A percentile compares a stretch with the other conserved stretches of the same genome.
Conservation (phyloP, 2,329 filamentous ascomycete genomes). For the Botryotinia calthae region DNA sequence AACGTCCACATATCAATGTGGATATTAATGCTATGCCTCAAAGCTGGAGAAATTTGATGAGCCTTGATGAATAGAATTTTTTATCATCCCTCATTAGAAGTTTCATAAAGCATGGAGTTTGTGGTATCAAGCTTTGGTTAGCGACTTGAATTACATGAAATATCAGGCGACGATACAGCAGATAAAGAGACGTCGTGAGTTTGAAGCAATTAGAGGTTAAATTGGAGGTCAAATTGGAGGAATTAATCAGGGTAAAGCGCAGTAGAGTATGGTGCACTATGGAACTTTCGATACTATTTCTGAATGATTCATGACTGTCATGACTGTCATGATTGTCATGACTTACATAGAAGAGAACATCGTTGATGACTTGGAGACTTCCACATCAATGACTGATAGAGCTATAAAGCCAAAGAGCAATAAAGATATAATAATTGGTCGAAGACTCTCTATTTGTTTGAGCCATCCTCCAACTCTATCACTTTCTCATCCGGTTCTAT, state of each 20-base stretch:
- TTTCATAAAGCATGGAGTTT: neutral
- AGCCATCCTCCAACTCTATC: neutral
- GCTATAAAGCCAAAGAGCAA: neutral
- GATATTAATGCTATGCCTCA: neutral
- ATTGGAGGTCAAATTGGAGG: neutral
- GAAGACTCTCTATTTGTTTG: neutral
- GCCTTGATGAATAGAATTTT: neutral
- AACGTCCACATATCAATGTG: neutral
- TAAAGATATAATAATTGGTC: neutral
- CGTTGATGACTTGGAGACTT: neutral
- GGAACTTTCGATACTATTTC: neutral
- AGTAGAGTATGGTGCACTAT: neutral
- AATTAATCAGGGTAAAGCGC: neutral
- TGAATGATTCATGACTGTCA: neutral
- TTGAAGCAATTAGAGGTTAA: neutral
- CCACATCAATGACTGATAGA: neutral
- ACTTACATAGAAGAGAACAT: neutral
- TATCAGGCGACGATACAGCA: neutral
- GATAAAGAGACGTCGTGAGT: too few relatives aligned
- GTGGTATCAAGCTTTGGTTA: neutral
- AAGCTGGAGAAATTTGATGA: conserved; percentile 6
- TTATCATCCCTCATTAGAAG: neutral
- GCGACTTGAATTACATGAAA: neutral
- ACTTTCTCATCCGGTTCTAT: conserved; percentile 9
- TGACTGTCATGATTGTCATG: neutral